Evolutionary conservation across 768 basidiomycete genomes (phyloP).

Genomic region (Lactifluus volemus): DNA sequence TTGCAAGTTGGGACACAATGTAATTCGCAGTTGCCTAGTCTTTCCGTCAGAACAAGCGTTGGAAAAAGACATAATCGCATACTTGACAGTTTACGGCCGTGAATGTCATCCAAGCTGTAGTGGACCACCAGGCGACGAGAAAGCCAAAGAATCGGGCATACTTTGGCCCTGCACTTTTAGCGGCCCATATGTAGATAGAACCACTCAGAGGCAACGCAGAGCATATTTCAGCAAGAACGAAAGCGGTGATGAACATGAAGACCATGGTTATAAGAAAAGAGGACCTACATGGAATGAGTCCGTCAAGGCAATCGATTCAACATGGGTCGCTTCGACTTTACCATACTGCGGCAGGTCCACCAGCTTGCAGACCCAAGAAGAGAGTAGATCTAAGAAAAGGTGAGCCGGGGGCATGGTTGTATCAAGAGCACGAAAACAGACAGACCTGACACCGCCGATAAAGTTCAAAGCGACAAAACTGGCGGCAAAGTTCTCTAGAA

Average conservation of each 20-base stretch:
- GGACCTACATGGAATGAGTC: conserved; percentile 49
- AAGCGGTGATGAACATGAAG: conserved; percentile 84
- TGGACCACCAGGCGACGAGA: conserved; percentile 88
- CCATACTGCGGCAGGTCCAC: conserved; percentile 85
- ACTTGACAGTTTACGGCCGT: conserved; percentile 84
- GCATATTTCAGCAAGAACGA: conserved; percentile 83
- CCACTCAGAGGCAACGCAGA: conserved; percentile 82
- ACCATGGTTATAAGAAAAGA: conserved; percentile 75
- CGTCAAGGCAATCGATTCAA: neutral
- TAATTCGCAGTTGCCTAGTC: conserved; percentile 79
- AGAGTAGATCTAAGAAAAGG: conserved; percentile 50
- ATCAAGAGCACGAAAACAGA: neutral
- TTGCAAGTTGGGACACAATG: conserved; percentile 71
- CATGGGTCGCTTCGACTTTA: conserved; percentile 23
- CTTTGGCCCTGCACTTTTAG: conserved; percentile 84
- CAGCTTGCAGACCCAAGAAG: conserved; percentile 75
- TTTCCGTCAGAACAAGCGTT: neutral
- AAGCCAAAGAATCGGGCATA: conserved; percentile 84
- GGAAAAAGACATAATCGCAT: conserved; percentile 14
- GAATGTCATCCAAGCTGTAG: conserved; percentile 96
- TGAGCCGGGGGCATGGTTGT: conserved; percentile 5
- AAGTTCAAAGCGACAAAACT: conserved; percentile 88
- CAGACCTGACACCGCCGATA: conserved; percentile 76
- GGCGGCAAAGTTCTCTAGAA: conserved; percentile 78
- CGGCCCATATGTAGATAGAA: conserved; percentile 93